phyloP scores from a whole-genome alignment of 768 basidiomycete species.

The Gautieria morchelliformis region DNA sequence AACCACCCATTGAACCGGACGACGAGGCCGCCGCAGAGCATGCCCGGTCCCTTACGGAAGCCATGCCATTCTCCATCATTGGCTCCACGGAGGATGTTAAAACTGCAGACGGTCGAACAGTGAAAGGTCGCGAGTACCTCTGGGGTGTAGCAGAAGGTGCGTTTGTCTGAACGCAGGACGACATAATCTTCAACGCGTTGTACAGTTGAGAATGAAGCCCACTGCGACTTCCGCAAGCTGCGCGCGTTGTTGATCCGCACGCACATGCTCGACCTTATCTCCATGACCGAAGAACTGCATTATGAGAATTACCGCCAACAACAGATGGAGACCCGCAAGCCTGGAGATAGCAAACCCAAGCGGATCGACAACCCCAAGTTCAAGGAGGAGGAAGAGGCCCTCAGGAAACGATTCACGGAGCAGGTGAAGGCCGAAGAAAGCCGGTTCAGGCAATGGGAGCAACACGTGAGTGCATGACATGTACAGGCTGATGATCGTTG shows the following conservation, averaged over 20 bases:
- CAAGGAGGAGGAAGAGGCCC: conserved; percentile 97
- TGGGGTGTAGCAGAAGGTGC: conserved; percentile 99
- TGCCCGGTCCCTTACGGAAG: conserved; percentile 75
- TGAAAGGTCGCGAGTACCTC: conserved; percentile 96
- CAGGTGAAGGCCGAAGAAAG: conserved; percentile 99
- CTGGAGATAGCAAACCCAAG: conserved; percentile 96
- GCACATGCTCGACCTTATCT: conserved; percentile 97
- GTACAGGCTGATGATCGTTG: conserved; percentile 1
- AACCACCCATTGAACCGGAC: conserved; percentile 84
- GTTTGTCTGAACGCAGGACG: conserved; percentile 12
- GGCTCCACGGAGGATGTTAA: conserved; percentile 92
- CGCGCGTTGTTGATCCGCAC: conserved; percentile 92
- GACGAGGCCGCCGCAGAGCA: conserved; percentile 82
- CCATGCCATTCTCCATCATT: conserved; percentile 98
- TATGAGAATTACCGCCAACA: conserved; percentile 97
- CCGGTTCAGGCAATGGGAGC: conserved; percentile 98
- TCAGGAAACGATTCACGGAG: conserved; percentile 97
- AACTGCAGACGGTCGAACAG: conserved; percentile 81
- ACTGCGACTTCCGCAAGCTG: conserved; percentile 98
- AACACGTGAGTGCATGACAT: conserved; percentile 59
- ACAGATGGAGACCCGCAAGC: conserved; percentile 99
- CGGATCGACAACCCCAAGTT: conserved; percentile 99
- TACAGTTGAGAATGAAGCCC: conserved; percentile 94
- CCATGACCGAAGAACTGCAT: conserved; percentile 89
- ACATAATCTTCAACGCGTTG: too few species aligned